Conservation (phyloP, 306 rosid genomes). For the Vicia villosa region DNA sequence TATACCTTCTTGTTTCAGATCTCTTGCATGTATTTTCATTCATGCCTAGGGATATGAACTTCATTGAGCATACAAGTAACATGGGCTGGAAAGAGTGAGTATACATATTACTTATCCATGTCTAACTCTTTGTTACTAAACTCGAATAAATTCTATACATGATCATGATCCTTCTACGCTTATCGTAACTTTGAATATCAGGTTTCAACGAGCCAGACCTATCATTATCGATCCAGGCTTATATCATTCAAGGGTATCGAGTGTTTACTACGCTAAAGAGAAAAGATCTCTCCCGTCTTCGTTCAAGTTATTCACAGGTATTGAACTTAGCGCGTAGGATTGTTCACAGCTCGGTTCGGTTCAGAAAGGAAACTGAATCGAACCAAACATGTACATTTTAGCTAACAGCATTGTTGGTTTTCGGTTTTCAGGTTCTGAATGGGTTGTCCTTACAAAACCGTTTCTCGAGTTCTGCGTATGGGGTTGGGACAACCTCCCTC, state of each 20-base stretch:
- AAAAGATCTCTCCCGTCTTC: conserved; percentile 82
- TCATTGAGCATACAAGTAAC: conserved; percentile 82
- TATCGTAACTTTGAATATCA: conserved; percentile 36
- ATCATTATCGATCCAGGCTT: conserved; percentile 84
- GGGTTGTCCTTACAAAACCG: conserved; percentile 71
- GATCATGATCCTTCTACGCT: conserved; percentile 19
- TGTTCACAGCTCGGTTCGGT: neutral
- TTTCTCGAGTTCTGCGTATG: conserved; percentile 75
- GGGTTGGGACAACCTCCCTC: conserved; percentile 97
- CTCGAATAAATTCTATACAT: conserved; percentile 7
- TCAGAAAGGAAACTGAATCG: neutral
- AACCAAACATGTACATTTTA: neutral
- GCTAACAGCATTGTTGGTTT: conserved; percentile 10
- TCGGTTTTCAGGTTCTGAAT: conserved; percentile 64
- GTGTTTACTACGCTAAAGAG: conserved; percentile 93
- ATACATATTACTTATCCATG: neutral
- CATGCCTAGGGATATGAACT: conserved; percentile 87
- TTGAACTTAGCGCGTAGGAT: neutral
- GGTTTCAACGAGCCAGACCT: conserved; percentile 80
- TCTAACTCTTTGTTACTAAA: conserved; percentile 26
- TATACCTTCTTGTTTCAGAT: conserved; percentile 54
- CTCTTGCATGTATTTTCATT: conserved; percentile 82
- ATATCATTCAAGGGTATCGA: conserved; percentile 81
- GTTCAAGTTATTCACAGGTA: conserved; percentile 88
- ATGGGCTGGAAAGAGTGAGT: conserved; percentile 98